phyloP scores from a whole-genome alignment of 2,329 filamentous ascomycete species.

The Chalara sp. region DNA sequence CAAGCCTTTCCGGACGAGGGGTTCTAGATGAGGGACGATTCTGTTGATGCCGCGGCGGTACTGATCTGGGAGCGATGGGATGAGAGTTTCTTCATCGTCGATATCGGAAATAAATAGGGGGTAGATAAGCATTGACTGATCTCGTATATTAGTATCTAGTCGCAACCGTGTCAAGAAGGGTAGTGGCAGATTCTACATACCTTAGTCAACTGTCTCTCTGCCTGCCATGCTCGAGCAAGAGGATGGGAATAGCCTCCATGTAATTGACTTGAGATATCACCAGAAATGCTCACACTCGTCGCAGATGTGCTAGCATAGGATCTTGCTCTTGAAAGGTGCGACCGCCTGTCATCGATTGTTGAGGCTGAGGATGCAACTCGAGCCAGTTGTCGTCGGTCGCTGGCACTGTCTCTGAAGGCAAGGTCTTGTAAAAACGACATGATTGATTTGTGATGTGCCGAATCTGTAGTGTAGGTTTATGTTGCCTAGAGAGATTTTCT shows the following conservation, averaged over 20 bases:
- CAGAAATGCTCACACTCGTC: conserved; percentile 62
- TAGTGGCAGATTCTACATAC: conserved; percentile 35
- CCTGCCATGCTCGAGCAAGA: conserved; percentile 73
- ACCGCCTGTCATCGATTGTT: conserved; percentile 52
- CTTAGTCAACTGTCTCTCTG: conserved; percentile 80
- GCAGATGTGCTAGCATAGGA: conserved; percentile 61
- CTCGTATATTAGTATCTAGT: conserved; percentile 8
- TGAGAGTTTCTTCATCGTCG: conserved; percentile 83
- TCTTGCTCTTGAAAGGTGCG: conserved; percentile 56
- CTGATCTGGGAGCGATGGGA: conserved; percentile 88
- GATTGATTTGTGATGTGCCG: not conserved
- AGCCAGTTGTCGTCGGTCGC: conserved; percentile 37
- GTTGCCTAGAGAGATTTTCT: no score
- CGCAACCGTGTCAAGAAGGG: not conserved
- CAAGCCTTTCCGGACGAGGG: conserved; percentile 83
- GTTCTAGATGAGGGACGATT: conserved; percentile 75
- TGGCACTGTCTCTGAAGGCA: conserved; percentile 48
- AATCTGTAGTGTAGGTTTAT: no score
- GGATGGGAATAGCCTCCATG: conserved; percentile 80
- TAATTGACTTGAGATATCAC: conserved; percentile 75
- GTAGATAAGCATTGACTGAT: conserved; percentile 94
- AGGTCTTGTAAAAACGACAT: conserved; percentile 67
- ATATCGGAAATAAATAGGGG: conserved; percentile 94
- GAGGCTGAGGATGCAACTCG: conserved; percentile 36
- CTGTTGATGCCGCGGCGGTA: conserved; percentile 82